Conservation (phyloP, 2,329 filamentous ascomycete genomes). For the Ophiostoma fasciatum region DNA sequence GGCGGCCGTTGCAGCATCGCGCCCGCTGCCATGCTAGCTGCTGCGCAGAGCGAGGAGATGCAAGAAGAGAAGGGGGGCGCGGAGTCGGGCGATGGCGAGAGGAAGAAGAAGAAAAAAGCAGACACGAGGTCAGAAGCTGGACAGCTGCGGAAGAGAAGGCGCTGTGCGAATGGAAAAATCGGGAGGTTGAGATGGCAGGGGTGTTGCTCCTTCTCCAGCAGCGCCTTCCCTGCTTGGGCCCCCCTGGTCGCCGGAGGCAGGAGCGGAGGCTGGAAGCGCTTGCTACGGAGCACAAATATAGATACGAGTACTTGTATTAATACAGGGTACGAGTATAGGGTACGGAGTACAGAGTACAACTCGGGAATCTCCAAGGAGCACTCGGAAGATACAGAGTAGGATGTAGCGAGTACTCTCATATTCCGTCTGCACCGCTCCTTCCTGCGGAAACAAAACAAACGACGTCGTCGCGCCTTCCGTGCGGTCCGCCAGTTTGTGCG, state of each 20-base stretch:
- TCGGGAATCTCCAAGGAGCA: too few species aligned
- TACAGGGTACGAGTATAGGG: too few species aligned
- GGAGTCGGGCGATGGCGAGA: too few species aligned
- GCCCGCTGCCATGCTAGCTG: constrained; percentile 20
- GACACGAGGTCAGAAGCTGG: background rate
- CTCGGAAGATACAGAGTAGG: too few species aligned
- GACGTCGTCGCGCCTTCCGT: too few species aligned
- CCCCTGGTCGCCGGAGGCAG: constrained; percentile 6
- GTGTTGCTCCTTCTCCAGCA: constrained; percentile 3
- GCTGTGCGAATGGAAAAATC: constrained; percentile 5
- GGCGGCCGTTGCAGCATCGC: background rate
- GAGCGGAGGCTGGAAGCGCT: constrained; percentile 9
- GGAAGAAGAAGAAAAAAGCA: background rate
- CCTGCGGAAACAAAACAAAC: background rate
- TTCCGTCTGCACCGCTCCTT: background rate
- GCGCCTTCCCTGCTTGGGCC: constrained; percentile 5
- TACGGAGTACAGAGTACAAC: too few species aligned
- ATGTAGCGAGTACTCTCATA: background rate
- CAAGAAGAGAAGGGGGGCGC: too few species aligned
- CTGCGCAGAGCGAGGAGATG: constrained; percentile 16
- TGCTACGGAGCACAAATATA: too few species aligned
- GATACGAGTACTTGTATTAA: too few species aligned
- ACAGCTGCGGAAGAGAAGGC: constrained; percentile 15
- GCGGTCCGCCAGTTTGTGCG: too few species aligned
- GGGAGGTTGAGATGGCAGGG: constrained; percentile 9